These are phyloP conservation scores for Saccharum officinarum DNA, from an alignment of 176 grass and related monocot species.

Conservation along the genomic window DNA sequence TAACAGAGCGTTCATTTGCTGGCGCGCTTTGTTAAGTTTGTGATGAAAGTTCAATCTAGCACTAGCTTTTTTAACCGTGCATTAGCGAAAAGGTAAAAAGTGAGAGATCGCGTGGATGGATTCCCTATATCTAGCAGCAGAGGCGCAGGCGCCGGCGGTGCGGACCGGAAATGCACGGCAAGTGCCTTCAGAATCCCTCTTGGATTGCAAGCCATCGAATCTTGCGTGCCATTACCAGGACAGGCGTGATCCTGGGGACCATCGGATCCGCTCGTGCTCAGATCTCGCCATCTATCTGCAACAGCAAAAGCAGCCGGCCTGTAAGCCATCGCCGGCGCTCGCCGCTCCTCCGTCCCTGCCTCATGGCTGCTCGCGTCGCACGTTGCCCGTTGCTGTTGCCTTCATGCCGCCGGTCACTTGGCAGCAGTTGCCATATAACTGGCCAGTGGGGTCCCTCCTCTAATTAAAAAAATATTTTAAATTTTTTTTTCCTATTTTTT, in stretches of 20 bases:
- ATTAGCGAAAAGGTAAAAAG: conserved; percentile 11
- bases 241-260: conserved; percentile 47
- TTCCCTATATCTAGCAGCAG: conserved; percentile 24
- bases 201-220: conserved; percentile 54
- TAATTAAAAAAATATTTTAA: no score
- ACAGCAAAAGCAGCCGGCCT: conserved; percentile 29
- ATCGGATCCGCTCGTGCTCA: conserved; percentile 41
- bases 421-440: no score
- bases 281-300: conserved; percentile 37
- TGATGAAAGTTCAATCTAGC: no score
- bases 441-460: no score
- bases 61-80: no score
- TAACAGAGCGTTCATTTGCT: no score
- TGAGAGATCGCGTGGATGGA: conserved; percentile 35
- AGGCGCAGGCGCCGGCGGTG: conserved; percentile 1
- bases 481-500: no score
- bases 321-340: background rate
- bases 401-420: background rate
- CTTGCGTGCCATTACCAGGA: conserved; percentile 57
- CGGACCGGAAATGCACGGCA: conserved; percentile 47
- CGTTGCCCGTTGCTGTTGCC: background rate
- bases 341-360: background rate
- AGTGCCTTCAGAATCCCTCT: conserved; percentile 52
- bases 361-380: background rate
- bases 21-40: no score